A percentile compares a stretch with the other conserved stretches of the same genome.
These are phyloP conservation scores for Macrophomina tecta DNA, from an alignment of 2,329 filamentous ascomycete genomes.

Conservation along the genomic window DNA sequence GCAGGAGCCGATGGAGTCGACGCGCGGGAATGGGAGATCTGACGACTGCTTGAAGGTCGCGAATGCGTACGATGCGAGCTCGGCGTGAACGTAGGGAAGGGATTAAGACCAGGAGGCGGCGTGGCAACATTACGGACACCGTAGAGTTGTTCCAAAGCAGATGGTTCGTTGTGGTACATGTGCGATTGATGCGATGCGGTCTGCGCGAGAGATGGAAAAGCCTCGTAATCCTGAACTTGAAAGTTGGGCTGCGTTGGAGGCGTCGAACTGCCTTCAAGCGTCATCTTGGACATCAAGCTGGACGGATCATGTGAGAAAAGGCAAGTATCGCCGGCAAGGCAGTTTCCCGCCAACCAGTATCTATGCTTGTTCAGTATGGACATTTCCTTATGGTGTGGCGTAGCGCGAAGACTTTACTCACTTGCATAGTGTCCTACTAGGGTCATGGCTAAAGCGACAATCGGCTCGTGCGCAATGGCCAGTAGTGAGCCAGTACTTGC, in stretches of 20 bases:
- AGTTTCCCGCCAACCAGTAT: constrained; percentile 96
- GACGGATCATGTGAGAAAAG: constrained; percentile 97
- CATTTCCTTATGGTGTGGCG: not conserved
- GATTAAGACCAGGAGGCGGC: constrained; percentile 74
- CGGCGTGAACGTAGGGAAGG: constrained; percentile 63
- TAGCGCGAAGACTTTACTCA: constrained; percentile 58
- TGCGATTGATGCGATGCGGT: constrained; percentile 51
- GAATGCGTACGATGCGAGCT: constrained; percentile 73
- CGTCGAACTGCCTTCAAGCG: constrained; percentile 71
- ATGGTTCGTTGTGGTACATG: constrained; percentile 48
- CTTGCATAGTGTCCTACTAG: constrained; percentile 98
- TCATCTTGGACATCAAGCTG: constrained; percentile 80
- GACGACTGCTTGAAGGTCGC: constrained; percentile 82
- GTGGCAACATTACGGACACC: constrained; percentile 49
- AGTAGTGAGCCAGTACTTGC: constrained; percentile 95
- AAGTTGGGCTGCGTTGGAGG: constrained; percentile 71
- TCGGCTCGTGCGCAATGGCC: constrained; percentile 96
- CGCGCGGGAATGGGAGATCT: constrained; percentile 58
- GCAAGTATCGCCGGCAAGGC: constrained; percentile 89
- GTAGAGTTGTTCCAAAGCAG: constrained; percentile 51
- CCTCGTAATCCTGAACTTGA: constrained; percentile 81
- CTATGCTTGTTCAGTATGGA: constrained; percentile 51
- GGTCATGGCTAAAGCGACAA: constrained; percentile 95
- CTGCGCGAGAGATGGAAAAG: constrained; percentile 76
- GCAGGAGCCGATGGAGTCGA: constrained; percentile 71